Evolutionary conservation across 345 rosid species (phyloP), one percentile per base, ranked within the genome.

Genomic region (Atalantia buxifolia): DNA sequence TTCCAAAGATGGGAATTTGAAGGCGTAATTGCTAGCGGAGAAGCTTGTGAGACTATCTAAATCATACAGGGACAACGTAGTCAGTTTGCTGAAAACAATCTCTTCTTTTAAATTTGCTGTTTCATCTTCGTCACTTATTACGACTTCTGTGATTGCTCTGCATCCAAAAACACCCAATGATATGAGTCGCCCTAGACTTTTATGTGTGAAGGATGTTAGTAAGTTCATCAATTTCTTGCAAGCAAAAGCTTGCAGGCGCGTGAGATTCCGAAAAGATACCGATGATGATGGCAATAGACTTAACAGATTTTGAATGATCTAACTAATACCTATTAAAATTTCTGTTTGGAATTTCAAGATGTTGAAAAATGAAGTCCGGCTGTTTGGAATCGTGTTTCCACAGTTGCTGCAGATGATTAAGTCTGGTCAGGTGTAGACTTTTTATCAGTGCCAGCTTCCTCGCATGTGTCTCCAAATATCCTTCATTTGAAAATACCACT

Each of bases 21-120:
- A 59, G 66, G 66, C 16, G 53, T 19, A 25, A n/a, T 62, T 74
- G 4, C 3, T 1, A 18, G 69, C 61, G 38, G 28, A 61, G 25
- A 74, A 74, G 14, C 77, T 61, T 27, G 45, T 28, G 22, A 79
- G 82, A 5, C 7, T 65, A 0, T 18, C 10, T 53, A 72, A 36
- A 16, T 9, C 21, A 10, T 0, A 0, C 6, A 79, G 73, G 1
- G 2, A 3, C 59, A 74, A n/a, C 3, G 0, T 10, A 55, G 3
- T 60, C 63, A 79, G 48, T 10, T 66, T 61, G 12, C 45, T 30
- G 74, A 81, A 68, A 24, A 61, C 19, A 70, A 75, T 35, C 31
- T 31, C 40, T 3, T 68, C 18, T 38, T 66, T 24, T 7, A 9
- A 0, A 9, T 40, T 40, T 22, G 24, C 25, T 24, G 2, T 9